Conservation (phyloP, 2,329 filamentous ascomycete genomes). For the Epichloe sylvatica region DNA sequence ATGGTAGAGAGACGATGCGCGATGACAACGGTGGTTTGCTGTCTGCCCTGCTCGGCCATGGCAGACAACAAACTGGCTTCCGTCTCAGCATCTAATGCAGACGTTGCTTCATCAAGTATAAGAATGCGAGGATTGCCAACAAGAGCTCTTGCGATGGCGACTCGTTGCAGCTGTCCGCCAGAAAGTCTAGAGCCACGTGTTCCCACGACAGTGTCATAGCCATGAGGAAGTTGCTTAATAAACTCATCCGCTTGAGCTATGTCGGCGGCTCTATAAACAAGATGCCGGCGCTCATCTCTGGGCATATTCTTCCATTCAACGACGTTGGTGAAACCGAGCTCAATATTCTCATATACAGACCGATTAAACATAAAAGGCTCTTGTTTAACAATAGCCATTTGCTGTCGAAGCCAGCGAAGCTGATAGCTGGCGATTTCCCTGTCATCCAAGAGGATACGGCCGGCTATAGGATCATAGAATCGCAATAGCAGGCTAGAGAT, state of each 20-base stretch:
- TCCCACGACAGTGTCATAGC: constrained; percentile 8
- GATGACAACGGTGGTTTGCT: constrained; percentile 43
- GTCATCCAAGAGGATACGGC: constrained; percentile 23
- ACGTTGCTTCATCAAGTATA: constrained; percentile 9
- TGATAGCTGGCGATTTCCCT: constrained; percentile 24
- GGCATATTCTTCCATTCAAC: constrained; percentile 17
- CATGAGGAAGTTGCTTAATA: constrained; percentile 6
- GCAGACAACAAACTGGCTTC: constrained; percentile 22
- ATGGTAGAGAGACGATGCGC: constrained; percentile 43
- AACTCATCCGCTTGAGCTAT: constrained; percentile 8
- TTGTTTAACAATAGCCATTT: constrained; percentile 34
- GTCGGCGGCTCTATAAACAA: constrained; percentile 4
- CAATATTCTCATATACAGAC: constrained; percentile 11
- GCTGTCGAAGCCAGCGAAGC: constrained; percentile 30
- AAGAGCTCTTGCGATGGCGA: constrained; percentile 8
- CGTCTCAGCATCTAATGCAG: constrained; percentile 6
- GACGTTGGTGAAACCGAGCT: constrained; percentile 24
- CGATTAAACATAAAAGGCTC: constrained; percentile 32
- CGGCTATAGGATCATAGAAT: constrained; percentile 36
- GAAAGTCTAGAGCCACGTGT: constrained; percentile 5
- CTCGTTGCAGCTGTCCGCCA: constrained; percentile 8
- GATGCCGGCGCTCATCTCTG: neutral
- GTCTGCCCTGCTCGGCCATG: neutral
- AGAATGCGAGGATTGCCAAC: constrained; percentile 13
- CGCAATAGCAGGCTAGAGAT: constrained; percentile 35